phyloP scores from a whole-genome alignment of 768 basidiomycete species.

The Pholiota conissans region DNA sequence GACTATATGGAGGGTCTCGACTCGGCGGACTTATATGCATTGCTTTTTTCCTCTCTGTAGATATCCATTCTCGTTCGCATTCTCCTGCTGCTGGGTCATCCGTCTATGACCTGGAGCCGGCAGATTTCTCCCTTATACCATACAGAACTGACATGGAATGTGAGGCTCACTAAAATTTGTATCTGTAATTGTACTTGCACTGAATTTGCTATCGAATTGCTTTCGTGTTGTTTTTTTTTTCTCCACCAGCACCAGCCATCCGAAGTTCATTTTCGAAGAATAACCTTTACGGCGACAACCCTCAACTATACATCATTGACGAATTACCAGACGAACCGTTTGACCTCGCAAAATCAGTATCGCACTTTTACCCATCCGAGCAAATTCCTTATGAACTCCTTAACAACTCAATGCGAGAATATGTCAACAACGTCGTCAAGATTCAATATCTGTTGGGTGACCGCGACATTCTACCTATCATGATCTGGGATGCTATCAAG shows the following conservation, averaged over 20 bases:
- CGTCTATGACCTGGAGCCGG: not conserved
- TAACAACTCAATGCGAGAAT: constrained; percentile 38
- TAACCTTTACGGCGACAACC: constrained; percentile 21
- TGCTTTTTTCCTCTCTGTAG: constrained; percentile 1
- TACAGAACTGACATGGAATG: constrained; percentile 4
- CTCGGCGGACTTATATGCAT: not conserved
- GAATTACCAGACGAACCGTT: constrained; percentile 9
- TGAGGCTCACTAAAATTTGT: constrained; percentile 17
- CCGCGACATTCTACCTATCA: constrained; percentile 36
- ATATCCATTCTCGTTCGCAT: constrained; percentile 11
- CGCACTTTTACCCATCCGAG: constrained; percentile 15
- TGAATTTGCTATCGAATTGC: constrained; percentile 17
- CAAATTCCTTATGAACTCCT: constrained; percentile 20
- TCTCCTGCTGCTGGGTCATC: constrained; percentile 2
- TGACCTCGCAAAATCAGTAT: not conserved
- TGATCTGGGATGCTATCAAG: constrained; percentile 55
- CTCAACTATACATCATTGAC: constrained; percentile 11
- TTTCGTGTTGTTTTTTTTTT: constrained; percentile 23
- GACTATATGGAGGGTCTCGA: not conserved
- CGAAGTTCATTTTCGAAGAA: constrained; percentile 27
- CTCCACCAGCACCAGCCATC: constrained; percentile 24
- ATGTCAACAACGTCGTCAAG: constrained; percentile 61
- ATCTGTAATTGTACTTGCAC: constrained; percentile 21
- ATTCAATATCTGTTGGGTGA: constrained; percentile 74
- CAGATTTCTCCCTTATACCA: constrained; percentile 5